Conservation (phyloP, 129 eudicot genomes). For the Deinandra increscens region DNA sequence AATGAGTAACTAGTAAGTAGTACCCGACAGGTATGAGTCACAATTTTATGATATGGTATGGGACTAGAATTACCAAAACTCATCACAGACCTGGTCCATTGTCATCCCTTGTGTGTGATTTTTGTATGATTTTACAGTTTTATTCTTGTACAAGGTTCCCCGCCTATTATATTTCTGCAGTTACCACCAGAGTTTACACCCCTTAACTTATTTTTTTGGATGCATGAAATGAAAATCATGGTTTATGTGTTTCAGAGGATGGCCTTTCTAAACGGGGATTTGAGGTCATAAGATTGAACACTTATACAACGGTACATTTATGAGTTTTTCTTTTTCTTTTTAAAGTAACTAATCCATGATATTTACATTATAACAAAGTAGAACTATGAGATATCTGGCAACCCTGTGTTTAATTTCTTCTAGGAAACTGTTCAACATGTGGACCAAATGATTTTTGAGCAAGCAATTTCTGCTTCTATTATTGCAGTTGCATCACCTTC, state of each 20-base stretch:
- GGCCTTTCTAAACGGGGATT: slow-evolving; percentile 86
- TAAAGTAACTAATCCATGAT: background rate
- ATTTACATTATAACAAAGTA: background rate
- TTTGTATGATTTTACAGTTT: background rate
- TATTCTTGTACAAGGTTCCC: slow-evolving; percentile 4
- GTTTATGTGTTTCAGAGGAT: slow-evolving; percentile 57
- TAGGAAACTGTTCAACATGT: slow-evolving; percentile 71
- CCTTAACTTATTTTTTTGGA: background rate
- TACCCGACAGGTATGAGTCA: too few relatives aligned
- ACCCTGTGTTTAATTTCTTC: slow-evolving; percentile 11
- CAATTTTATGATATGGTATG: too few relatives aligned
- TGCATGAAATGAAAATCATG: slow-evolving; percentile 8
- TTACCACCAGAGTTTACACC: background rate
- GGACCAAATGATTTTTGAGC: slow-evolving; percentile 49
- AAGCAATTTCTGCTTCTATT: slow-evolving; percentile 74
- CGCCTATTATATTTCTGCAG: background rate
- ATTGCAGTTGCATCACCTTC: slow-evolving; percentile 96
- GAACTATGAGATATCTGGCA: slow-evolving; percentile 2
- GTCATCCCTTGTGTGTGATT: too few relatives aligned
- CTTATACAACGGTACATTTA: slow-evolving; percentile 69
- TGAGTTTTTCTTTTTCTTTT: background rate
- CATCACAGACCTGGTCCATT: too few relatives aligned
- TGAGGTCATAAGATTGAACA: slow-evolving; percentile 68
- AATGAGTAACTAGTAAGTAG: too few relatives aligned
- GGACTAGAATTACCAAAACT: too few relatives aligned